Base-by-base conservation (phyloP, 805 yeast genomes). In the Wickerhamiella galacta region DNA sequence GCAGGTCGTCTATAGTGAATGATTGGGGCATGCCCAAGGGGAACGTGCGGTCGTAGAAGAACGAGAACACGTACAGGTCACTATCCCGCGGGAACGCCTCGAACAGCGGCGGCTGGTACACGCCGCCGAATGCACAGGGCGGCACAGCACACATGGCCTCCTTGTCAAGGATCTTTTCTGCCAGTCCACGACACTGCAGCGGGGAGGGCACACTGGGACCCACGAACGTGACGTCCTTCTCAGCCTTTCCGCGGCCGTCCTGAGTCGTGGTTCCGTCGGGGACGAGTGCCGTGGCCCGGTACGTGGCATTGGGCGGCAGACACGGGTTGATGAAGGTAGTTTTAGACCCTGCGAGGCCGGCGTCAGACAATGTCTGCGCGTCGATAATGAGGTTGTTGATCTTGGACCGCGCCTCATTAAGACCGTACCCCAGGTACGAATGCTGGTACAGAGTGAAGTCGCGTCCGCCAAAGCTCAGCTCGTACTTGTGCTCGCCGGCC, bases 51-150 rank as follows among this genome's bases (percentile, higher is more conserved):
- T 90, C 99, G 60, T 82, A 92, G 60, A 90, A 90, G 64, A 72
- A 90, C 8, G 96, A 87, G 60, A 92, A 83, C 27, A 90, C 72
- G 57, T 64, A 90, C 69, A 90, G 66, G 49, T 90, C 96, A 25
- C 74, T 68, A 20, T 70, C 55, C 35, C 62, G 62, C 34, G 72
- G 66, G 66, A 90, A 90, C 11, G 93, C 73, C 40, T 66, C 70
- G 28, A 71, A 71, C 47, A 90, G 63, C 3, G 93, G 78, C 6
- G 99, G 99, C 62, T 90, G 98, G 57, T 92, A 93, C 32, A 83
- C 78, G 51, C 99, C 98, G 52, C 87, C 82, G 68, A 90, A 90
- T 2, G 95, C 80, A 56, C 99, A 90, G 34, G 98, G 92, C 37
- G 71, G 68, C 20, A 63, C 51, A 2, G 61, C 52, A 64, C 99